Base-by-base conservation (phyloP, 2,329 filamentous ascomycete species). In the Colletotrichum sp. region DNA sequence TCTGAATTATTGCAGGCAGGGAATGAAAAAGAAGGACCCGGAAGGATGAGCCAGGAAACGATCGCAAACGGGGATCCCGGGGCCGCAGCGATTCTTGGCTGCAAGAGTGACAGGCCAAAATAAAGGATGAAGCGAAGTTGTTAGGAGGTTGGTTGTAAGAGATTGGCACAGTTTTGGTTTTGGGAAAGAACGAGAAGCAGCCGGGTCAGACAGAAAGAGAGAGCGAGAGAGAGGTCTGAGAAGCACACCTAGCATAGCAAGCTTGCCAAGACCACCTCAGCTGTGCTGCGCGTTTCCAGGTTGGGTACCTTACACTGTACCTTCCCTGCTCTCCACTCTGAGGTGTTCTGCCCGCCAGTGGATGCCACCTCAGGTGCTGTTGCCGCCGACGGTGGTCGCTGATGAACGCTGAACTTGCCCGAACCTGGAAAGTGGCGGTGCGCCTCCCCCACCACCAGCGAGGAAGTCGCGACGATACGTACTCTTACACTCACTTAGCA, bases 341-440 rank as follows among this genome's bases (percentile, higher is more conserved):
- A 1, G 7, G 7, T 28, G 28, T 5, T 52, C 43, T 52, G n/a
- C 43, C 43, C 43, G 43, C 32, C 32, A 26, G 32, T 63, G 43
- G 43, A 52, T 52, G 43, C 43, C 43, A 21, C 43, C 43, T 14
- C 32, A 30, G n/a, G 14, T 43, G 18, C 30, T 34, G 24, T 21
- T 28, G 61, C 36, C 32, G 28, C 48, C 6, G 65, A 26, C n/a
- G 18, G n/a, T 34, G 30, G 59, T 32, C 30, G 59, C 28, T 67
- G 34, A 32, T 43, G 34, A 72, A 64, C 59, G 30, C 34, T 57
- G 13, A 28, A 68, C 30, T 21, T 66, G 65, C 21, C 55, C 21
- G 71, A 60, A 52, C 55, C 36, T 36, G 68, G 68, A 36, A 26
- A 63, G 74, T 76, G 74, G 70, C 74, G 64, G 63, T 73, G 72